Evolutionary conservation across 345 rosid species (phyloP).

Genomic region (Citrus mangshanensis): DNA sequence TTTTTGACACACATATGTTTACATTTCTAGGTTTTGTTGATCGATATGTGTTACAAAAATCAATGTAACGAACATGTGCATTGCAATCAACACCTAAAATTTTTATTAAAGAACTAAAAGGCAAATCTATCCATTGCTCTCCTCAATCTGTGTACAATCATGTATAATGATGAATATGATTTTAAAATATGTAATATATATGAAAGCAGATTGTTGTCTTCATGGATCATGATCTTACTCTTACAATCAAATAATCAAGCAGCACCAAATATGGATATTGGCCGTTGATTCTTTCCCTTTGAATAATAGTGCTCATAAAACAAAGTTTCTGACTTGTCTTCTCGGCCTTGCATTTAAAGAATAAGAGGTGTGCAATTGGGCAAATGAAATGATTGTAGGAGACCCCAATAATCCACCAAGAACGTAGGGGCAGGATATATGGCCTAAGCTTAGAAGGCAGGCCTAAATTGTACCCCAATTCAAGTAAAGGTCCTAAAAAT

Average conservation of each 20-base stretch:
- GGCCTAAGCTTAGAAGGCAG: background rate
- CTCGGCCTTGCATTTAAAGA: background rate
- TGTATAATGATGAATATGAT: background rate
- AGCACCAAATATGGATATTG: background rate
- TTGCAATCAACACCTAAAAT: background rate
- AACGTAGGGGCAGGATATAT: background rate
- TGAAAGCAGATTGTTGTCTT: background rate
- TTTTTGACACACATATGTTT: too few relatives aligned
- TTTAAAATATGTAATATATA: background rate
- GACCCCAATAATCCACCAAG: background rate
- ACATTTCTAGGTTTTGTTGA: too few relatives aligned
- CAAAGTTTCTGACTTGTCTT: background rate
- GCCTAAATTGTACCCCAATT: background rate
- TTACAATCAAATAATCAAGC: constrained; percentile 5
- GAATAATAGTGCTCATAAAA: background rate
- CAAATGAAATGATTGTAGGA: background rate
- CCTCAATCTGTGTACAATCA: constrained; percentile 3
- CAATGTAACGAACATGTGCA: too few relatives aligned
- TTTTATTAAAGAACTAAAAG: background rate
- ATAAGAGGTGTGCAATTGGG: background rate
- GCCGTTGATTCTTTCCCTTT: background rate
- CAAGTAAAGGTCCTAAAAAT: background rate
- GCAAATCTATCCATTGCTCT: background rate
- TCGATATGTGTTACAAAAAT: too few relatives aligned
- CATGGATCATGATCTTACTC: background rate